Base-by-base conservation (phyloP, 2,329 filamentous ascomycete species). In the Trichoderma guizhouense region DNA sequence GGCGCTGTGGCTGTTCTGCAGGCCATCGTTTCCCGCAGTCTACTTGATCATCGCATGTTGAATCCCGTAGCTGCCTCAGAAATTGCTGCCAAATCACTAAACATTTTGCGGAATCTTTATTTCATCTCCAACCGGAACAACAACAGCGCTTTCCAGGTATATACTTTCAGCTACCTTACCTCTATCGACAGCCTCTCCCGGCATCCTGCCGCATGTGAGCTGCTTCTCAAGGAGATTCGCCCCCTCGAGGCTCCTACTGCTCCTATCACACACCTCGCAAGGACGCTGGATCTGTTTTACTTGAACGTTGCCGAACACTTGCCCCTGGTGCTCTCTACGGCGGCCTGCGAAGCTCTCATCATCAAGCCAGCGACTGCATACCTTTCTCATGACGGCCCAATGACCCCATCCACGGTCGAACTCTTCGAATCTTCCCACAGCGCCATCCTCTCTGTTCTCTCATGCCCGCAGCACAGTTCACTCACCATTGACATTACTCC, bases 371-470 rank as follows among this genome's bases (percentile, higher is more conserved):
- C 94, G 7, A 88, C 89, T 6, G 88, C 91, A 1, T 96, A 97
- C 78, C 88, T 98, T 3, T 82, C 84, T 0, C 82, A 84, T 57
- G 77, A 81, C 5, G 82, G 82, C 0, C 79, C 82, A 1, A 81
- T 84, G 64, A 83, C 86, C 4, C 81, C 83, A 5, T 83, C 83
- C 1, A 85, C 86, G 76, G 79, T 86, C 24, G 84, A 87, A 69
- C 82, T 97, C n/a, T 97, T 97, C 76, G 95, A 98, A 81, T 90
- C 95, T 1, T 93, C 94, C 0, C 95, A 98, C 82, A 93, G 92
- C 74, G 89, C 95, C 55, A 88, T 93, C 75, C 88, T 98, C 7
- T 90, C 95, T 2, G 90, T 93, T 5, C 89, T 97, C 60, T 93
- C 93, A 0, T 92, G 93, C 66, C 93, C 94, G 0, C 90, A 93